These are phyloP conservation scores for Talaromyces sp. DNA, from an alignment of 2,329 filamentous ascomycete genomes.

Conservation along the genomic window DNA sequence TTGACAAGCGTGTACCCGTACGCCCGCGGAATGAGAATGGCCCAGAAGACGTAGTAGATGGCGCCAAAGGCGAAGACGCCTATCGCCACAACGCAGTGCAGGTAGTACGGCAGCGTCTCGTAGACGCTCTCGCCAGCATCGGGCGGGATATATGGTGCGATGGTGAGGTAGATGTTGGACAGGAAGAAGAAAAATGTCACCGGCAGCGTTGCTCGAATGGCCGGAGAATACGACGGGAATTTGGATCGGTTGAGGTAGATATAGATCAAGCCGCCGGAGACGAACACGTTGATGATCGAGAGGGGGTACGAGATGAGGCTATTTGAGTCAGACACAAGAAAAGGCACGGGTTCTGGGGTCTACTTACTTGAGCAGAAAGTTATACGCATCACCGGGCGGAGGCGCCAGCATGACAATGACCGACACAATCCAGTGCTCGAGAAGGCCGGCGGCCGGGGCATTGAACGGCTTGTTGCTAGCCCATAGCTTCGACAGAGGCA, in stretches of 20 bases:
- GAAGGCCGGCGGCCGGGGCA: slow-evolving; percentile 53
- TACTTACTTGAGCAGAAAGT: slow-evolving; percentile 49
- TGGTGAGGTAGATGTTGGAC: slow-evolving; percentile 48
- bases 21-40: slow-evolving; percentile 41
- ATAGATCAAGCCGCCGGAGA: slow-evolving; percentile 45
- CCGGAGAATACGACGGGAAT: slow-evolving; percentile 45
- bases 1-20: slow-evolving; percentile 50
- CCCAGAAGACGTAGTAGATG: slow-evolving; percentile 50
- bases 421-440: slow-evolving; percentile 63
- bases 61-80: slow-evolving; percentile 47
- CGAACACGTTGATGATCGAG: slow-evolving; percentile 48
- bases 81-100: slow-evolving; percentile 50
- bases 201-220: slow-evolving; percentile 46
- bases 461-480: slow-evolving; percentile 65
- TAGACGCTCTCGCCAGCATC: slow-evolving; percentile 46
- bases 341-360: not conserved
- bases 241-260: slow-evolving; percentile 39
- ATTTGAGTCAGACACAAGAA: not conserved
- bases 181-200: slow-evolving; percentile 50
- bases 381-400: slow-evolving; percentile 63
- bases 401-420: slow-evolving; percentile 62
- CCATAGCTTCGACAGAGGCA: slow-evolving; percentile 63
- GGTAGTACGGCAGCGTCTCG: slow-evolving; percentile 48
- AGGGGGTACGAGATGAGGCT: slow-evolving; percentile 37
- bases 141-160: slow-evolving; percentile 50